Conservation (phyloP, 345 rosid species). For the Lepidium sativum region DNA sequence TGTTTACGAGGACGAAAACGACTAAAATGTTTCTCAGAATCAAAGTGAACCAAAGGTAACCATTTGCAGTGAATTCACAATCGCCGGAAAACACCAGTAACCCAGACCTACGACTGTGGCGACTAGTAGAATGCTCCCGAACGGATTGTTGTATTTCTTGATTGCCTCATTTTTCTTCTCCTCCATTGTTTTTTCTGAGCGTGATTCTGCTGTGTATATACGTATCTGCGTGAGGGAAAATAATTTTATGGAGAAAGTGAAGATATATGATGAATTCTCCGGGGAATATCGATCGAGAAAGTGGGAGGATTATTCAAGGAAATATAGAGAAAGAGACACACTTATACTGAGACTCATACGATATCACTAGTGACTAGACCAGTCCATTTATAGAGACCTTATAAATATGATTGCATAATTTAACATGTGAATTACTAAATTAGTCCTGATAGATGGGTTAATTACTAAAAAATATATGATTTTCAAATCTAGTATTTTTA, state of each 20-base stretch:
- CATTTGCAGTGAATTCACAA: not conserved
- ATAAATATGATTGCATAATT: too few relatives aligned
- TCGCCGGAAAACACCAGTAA: not conserved
- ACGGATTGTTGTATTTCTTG: not conserved
- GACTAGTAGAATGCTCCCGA: not conserved
- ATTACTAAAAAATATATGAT: too few relatives aligned
- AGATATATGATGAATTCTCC: too few relatives aligned
- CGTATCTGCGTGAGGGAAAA: not conserved
- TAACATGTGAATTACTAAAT: too few relatives aligned
- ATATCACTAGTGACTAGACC: not conserved
- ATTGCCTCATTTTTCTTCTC: not conserved
- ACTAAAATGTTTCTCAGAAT: not conserved
- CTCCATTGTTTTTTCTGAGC: conserved; percentile 1
- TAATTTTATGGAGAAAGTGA: not conserved
- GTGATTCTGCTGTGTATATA: not conserved
- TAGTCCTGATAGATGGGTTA: too few relatives aligned
- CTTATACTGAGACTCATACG: conserved; percentile 3
- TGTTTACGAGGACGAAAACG: not conserved
- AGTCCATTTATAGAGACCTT: conserved; percentile 11
- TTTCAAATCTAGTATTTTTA: too few relatives aligned
- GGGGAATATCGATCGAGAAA: not conserved
- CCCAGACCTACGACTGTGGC: not conserved
- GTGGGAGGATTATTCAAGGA: conserved; percentile 3
- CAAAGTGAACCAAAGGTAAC: not conserved
- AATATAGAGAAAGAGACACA: not conserved